A percentile compares a stretch with the other conserved stretches of the same genome.
Evolutionary conservation across 306 rosid genomes (phyloP).

Genomic region (Comarum palustre): DNA sequence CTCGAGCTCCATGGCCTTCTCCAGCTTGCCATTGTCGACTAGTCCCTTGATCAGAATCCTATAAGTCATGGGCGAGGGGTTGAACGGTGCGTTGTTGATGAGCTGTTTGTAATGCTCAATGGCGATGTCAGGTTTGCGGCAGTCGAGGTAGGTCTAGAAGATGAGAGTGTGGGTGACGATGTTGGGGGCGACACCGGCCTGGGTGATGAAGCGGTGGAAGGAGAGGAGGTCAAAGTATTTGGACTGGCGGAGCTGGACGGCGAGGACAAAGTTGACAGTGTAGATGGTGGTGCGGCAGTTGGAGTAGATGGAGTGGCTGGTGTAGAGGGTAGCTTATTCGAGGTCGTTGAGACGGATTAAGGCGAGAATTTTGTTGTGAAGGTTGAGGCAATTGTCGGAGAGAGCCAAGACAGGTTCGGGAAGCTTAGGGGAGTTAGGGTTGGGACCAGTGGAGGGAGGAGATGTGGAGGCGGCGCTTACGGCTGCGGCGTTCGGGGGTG

Average conservation of each 20-base stretch:
- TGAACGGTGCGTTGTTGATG: slow-evolving; percentile 78
- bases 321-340: too few species aligned
- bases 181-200: slow-evolving; percentile 91
- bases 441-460: too few species aligned
- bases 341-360: too few species aligned
- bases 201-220: slow-evolving; percentile 86
- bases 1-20: slow-evolving; percentile 68
- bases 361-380: too few species aligned
- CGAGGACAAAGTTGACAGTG: slow-evolving; percentile 28
- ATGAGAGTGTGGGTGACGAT: slow-evolving; percentile 74
- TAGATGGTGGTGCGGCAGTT: too few species aligned
- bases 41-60: slow-evolving; percentile 68
- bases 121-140: slow-evolving; percentile 82
- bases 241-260: slow-evolving; percentile 75
- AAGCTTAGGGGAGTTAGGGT: too few species aligned
- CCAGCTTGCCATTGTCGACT: slow-evolving; percentile 65
- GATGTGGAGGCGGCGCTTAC: slow-evolving; percentile 84
- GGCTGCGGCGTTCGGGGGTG: slow-evolving; percentile 94
- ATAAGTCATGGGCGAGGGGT: slow-evolving; percentile 75
- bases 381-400: too few species aligned
- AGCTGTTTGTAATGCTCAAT: slow-evolving; percentile 85
- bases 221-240: slow-evolving; percentile 79
- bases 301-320: too few species aligned
- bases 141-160: slow-evolving; percentile 91
- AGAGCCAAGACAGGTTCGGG: too few species aligned